Conservation (phyloP, 2,329 filamentous ascomycete genomes). For the Graphiopsis chlorocephala region DNA sequence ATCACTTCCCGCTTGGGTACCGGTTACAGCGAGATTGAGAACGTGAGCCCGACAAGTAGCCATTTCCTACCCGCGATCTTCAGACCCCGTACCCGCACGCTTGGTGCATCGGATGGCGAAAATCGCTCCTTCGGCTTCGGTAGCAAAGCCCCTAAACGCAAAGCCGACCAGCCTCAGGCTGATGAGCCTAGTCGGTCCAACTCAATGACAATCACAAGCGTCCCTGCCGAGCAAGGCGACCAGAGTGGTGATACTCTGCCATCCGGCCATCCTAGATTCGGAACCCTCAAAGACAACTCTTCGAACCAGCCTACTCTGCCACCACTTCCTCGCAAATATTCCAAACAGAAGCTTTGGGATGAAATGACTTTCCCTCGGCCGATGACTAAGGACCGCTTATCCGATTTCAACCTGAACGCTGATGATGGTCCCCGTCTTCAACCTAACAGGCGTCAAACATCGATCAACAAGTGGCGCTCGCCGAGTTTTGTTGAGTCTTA, state of each 20-base stretch:
- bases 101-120: constrained; percentile 22
- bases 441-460: constrained; percentile 25
- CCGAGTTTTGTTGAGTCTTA: constrained; percentile 36
- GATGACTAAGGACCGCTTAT: constrained; percentile 33
- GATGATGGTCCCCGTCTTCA: constrained; percentile 28
- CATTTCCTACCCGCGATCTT: constrained; percentile 37
- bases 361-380: constrained; percentile 32
- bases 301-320: constrained; percentile 18
- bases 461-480: constrained; percentile 33
- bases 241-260: constrained; percentile 25
- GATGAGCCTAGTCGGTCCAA: constrained; percentile 21
- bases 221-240: constrained; percentile 18
- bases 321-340: constrained; percentile 29
- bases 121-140: constrained; percentile 23
- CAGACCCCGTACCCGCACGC: constrained; percentile 31
- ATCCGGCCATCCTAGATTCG: constrained; percentile 32
- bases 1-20: constrained; percentile 33
- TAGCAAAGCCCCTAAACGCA: constrained; percentile 15
- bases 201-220: constrained; percentile 27
- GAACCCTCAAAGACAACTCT: constrained; percentile 27
- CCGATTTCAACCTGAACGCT: constrained; percentile 22
- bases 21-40: constrained; percentile 28
- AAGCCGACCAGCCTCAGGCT: constrained; percentile 3
- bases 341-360: constrained; percentile 33
- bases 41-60: constrained; percentile 30